Percentiles rank a stretch among this genome's conserved stretches.
Conservation (phyloP, 805 yeast species). For the Sugiyamaella marilandica region DNA sequence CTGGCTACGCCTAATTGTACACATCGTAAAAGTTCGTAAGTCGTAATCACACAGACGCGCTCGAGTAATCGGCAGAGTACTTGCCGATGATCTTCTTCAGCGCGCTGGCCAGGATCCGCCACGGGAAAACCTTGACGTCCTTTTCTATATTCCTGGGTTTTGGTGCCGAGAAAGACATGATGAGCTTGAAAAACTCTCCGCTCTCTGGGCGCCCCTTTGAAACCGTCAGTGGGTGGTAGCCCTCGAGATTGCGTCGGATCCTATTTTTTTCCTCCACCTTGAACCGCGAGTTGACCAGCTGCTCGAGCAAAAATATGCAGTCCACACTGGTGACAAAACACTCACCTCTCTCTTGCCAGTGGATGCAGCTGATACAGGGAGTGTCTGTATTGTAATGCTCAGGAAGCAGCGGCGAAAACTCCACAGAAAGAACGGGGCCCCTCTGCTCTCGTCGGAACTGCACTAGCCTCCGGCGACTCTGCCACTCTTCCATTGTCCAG, state of each 20-base stretch:
- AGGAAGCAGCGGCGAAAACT: constrained; percentile 36
- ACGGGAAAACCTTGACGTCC: constrained; percentile 61
- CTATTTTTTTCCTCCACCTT: constrained; percentile 66
- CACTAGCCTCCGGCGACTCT: constrained; percentile 45
- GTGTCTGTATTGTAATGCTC: constrained; percentile 37
- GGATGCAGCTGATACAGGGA: constrained; percentile 55
- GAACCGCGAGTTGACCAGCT: constrained; percentile 50
- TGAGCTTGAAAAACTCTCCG: constrained; percentile 39
- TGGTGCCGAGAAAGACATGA: constrained; percentile 60
- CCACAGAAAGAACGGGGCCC: constrained; percentile 35
- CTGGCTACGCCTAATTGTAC: too few species aligned
- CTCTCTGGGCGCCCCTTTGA: constrained; percentile 42
- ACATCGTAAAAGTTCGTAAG: not conserved
- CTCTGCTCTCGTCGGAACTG: constrained; percentile 39
- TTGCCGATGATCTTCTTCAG: constrained; percentile 54
- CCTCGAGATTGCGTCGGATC: constrained; percentile 61
- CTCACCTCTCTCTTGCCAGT: constrained; percentile 46
- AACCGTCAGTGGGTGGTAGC: constrained; percentile 56
- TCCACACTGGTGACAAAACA: constrained; percentile 63
- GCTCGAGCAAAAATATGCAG: constrained; percentile 52
- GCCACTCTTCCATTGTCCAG: constrained; percentile 46
- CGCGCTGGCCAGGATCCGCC: constrained; percentile 52
- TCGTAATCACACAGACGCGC: constrained; percentile 1
- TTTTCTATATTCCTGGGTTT: constrained; percentile 67
- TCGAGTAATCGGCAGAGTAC: constrained; percentile 37